phyloP scores from a whole-genome alignment of 2,329 filamentous ascomycete genomes.

The Fusarium compactum region DNA sequence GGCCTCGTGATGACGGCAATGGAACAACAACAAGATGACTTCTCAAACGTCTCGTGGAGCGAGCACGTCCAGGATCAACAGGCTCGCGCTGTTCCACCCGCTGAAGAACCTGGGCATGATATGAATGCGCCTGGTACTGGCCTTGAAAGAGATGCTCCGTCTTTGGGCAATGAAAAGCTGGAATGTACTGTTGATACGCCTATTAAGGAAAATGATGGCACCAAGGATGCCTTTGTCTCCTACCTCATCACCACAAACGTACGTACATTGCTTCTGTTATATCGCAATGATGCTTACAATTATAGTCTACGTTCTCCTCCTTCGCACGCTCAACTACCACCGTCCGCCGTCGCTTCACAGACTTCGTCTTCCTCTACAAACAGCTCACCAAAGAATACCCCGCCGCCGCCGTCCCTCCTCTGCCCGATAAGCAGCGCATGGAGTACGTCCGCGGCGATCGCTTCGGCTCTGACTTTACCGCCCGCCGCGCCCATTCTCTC shows the following conservation, averaged over 20 bases:
- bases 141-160: constrained; percentile 69
- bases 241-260: constrained; percentile 94
- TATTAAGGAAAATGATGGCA: constrained; percentile 95
- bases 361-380: constrained; percentile 97
- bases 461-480: constrained; percentile 93
- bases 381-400: constrained; percentile 88
- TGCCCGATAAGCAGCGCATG: constrained; percentile 99
- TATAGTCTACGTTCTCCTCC: constrained; percentile 89
- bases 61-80: constrained; percentile 63
- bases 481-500: constrained; percentile 87
- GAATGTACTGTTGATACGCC: constrained; percentile 87
- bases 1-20: constrained; percentile 54
- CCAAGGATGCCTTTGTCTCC: constrained; percentile 96
- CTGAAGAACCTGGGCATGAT: constrained; percentile 49
- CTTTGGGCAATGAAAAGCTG: constrained; percentile 78
- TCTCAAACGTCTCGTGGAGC: constrained; percentile 85
- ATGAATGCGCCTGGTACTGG: constrained; percentile 61
- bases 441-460: constrained; percentile 97
- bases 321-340: constrained; percentile 85
- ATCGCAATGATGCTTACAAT: constrained; percentile 7
- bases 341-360: constrained; percentile 92
- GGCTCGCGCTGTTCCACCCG: constrained; percentile 30
- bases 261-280: constrained; percentile 41
- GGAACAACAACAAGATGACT: constrained; percentile 73
- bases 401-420: constrained; percentile 89